phyloP scores from a whole-genome alignment of 2,329 filamentous ascomycete species.

The Monosporascus cannonballus region DNA sequence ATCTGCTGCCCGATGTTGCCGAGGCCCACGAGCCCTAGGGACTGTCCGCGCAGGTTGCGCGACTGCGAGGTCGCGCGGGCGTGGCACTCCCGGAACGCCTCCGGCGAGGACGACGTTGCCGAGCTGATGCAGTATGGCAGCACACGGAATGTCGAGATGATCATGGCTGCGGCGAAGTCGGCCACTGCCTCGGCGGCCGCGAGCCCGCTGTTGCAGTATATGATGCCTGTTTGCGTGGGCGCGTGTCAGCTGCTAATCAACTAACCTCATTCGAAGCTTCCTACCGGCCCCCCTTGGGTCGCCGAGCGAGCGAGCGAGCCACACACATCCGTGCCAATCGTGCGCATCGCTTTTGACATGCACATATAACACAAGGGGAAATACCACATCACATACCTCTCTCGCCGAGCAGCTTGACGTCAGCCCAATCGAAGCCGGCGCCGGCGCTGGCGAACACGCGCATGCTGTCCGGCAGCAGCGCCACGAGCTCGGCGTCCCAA shows the following conservation, averaged over 20 bases:
- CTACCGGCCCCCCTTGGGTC: too few relatives aligned
- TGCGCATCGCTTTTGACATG: too few relatives aligned
- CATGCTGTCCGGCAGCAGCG: slow-evolving; percentile 44
- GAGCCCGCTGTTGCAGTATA: slow-evolving; percentile 68
- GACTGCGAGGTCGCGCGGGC: slow-evolving; percentile 51
- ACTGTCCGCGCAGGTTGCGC: slow-evolving; percentile 56
- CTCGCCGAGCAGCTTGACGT: slow-evolving; percentile 53
- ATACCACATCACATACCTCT: slow-evolving; percentile 37
- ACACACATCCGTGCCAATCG: too few relatives aligned
- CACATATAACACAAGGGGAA: not conserved
- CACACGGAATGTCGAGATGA: slow-evolving; percentile 63
- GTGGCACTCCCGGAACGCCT: slow-evolving; percentile 52
- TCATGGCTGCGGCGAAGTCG: slow-evolving; percentile 63
- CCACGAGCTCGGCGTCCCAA: slow-evolving; percentile 55
- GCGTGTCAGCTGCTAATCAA: not conserved
- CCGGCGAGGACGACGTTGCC: slow-evolving; percentile 34
- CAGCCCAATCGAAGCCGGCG: slow-evolving; percentile 57
- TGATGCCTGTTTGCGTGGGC: slow-evolving; percentile 39
- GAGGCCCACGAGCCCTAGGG: slow-evolving; percentile 62
- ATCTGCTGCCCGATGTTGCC: slow-evolving; percentile 61
- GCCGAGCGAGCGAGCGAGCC: not conserved
- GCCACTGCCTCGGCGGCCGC: slow-evolving; percentile 68
- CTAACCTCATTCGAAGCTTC: not conserved
- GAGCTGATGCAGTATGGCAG: slow-evolving; percentile 58
- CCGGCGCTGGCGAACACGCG: slow-evolving; percentile 54